Conservation (phyloP, 164 flowering plant genomes). For the Piper longum region DNA sequence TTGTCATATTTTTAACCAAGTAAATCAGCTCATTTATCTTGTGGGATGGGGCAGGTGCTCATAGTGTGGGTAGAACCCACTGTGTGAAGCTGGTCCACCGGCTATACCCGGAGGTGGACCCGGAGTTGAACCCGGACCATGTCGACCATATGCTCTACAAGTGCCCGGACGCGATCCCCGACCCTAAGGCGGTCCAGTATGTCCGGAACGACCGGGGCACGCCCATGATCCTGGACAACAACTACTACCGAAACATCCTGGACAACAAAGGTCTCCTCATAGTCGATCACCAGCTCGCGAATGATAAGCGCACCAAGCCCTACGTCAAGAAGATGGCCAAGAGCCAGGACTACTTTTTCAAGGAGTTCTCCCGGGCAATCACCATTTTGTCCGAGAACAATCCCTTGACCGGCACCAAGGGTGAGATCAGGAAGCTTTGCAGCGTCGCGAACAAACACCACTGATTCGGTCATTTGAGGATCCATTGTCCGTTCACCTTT, state of each 20-base stretch:
- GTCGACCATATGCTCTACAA: conserved; percentile 88
- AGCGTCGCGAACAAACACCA: conserved; percentile 65
- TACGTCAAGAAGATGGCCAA: conserved; percentile 95
- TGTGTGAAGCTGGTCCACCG: conserved; percentile 94
- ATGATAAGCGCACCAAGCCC: conserved; percentile 67
- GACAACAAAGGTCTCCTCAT: conserved; percentile 84
- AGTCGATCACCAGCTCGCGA: conserved; percentile 80
- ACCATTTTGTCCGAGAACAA: conserved; percentile 83
- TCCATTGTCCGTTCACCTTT: no score
- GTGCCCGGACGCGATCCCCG: conserved; percentile 83
- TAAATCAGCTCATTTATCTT: not conserved
- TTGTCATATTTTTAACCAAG: not conserved
- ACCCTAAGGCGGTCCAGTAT: conserved; percentile 92
- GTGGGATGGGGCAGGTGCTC: conserved; percentile 41
- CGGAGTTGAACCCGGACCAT: conserved; percentile 65
- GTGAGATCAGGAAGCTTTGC: conserved; percentile 91
- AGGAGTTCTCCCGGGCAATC: conserved; percentile 67
- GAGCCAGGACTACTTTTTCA: conserved; percentile 71
- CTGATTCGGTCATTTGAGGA: not conserved
- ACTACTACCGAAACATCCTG: conserved; percentile 88
- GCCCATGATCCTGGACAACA: conserved; percentile 89
- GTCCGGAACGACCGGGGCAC: conserved; percentile 96
- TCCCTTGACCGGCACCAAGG: conserved; percentile 82
- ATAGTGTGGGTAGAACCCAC: conserved; percentile 97
- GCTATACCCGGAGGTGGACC: conserved; percentile 87